Evolutionary conservation across 306 rosid genomes (phyloP).

Genomic region (Hippophae rhamnoides): DNA sequence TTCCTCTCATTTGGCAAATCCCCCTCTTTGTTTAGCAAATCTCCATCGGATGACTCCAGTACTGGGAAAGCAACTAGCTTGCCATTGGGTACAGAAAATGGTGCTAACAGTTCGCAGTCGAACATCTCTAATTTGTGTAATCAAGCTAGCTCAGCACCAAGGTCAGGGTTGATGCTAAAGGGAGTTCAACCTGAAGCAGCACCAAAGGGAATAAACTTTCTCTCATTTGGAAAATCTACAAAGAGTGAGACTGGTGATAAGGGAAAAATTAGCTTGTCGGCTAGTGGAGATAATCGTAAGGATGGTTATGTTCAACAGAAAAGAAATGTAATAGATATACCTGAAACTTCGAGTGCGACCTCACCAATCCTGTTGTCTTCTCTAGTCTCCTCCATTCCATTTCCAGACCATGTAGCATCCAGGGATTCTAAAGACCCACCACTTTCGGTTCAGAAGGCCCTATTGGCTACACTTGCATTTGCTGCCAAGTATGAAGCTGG

Average conservation of each 20-base stretch:
- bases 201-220: slow-evolving; percentile 22
- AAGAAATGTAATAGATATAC: slow-evolving; percentile 16
- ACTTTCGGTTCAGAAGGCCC: slow-evolving; percentile 44
- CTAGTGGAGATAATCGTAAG: slow-evolving; percentile 12
- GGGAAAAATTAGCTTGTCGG: slow-evolving; percentile 13
- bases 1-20: slow-evolving; percentile 63
- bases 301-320: slow-evolving; percentile 24
- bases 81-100: slow-evolving; percentile 18
- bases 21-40: slow-evolving; percentile 32
- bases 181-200: slow-evolving; percentile 17
- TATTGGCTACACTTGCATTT: slow-evolving; percentile 60
- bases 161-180: slow-evolving; percentile 19
- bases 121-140: slow-evolving; percentile 17
- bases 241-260: slow-evolving; percentile 14
- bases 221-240: slow-evolving; percentile 27
- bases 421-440: slow-evolving; percentile 30
- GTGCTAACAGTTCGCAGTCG: slow-evolving; percentile 13
- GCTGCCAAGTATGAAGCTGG: slow-evolving; percentile 52
- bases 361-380: slow-evolving; percentile 21
- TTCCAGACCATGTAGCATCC: slow-evolving; percentile 33
- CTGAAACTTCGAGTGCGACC: slow-evolving; percentile 23
- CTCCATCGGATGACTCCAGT: slow-evolving; percentile 21
- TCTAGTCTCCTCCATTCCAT: slow-evolving; percentile 29
- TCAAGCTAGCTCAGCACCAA: slow-evolving; percentile 18
- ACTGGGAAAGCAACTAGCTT: slow-evolving; percentile 26